Base-by-base conservation (phyloP, 352 stramenopile species). In the Pythium phragmitis region DNA sequence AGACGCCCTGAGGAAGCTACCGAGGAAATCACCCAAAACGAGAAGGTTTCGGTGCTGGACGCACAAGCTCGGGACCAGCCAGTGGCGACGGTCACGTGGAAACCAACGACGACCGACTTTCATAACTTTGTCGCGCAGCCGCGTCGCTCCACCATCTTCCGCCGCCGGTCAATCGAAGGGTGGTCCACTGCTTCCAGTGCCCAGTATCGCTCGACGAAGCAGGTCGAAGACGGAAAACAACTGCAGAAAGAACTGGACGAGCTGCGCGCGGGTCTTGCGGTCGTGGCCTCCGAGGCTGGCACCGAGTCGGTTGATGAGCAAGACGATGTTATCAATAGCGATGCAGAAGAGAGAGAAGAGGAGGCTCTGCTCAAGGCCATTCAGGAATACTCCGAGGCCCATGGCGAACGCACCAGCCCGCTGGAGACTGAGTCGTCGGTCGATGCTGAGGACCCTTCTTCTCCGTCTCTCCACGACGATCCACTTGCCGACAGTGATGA, bases 91-190 rank as follows among this genome's bases (percentile, higher is more conserved):
- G 47, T 37, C 1, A 50, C 19, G 30, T 64, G 46, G 54, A 63
- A 64, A 23, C 21, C 34, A 8, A 49, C 46, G 49, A 63, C 55
- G 1, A 57, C 63, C 21, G 63, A 70, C 36, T 70, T 70, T 21
- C 54, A 63, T 13, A 70, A 70, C 51, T 70, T 70, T 48, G 63
- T 70, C 14, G 48, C 63, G 19, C 63, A 58, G 41, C 49, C 49
- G 17, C 56, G 63, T 13, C 63, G 63, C 7, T 62, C 63, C 16
- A 37, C 65, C 14, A 56, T 70, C 43, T 70, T 62, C 28, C 55
- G 56, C 30, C 63, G 57, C 16, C 49, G 59, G 5, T 57, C 57
- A 0, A 33, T 47, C 8, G 57, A 69, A 52, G 26, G 49, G 17
- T 21, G 21, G 34, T 41, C 49, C 4, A 53, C 45, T n/a, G 36